Percentiles rank a stretch among this genome's conserved stretches.
Conservation (phyloP, 208 protist genomes). For the Acanthamoeba royreba region DNA sequence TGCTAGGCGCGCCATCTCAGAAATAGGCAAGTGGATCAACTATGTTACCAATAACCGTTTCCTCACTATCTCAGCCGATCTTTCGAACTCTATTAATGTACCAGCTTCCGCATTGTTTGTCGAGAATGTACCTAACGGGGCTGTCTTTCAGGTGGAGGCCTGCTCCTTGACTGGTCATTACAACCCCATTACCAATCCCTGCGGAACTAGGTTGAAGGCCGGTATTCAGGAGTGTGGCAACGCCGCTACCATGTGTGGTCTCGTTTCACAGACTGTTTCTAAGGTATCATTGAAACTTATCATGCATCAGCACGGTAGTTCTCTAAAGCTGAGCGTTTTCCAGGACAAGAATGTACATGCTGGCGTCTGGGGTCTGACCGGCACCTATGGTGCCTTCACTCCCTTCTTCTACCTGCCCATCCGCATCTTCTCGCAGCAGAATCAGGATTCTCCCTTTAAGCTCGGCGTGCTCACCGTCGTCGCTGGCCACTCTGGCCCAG, state of each 20-base stretch:
- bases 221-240: slow-evolving; percentile 44
- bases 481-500: slow-evolving; percentile 46
- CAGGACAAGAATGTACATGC: slow-evolving; percentile 6
- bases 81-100: slow-evolving; percentile 52
- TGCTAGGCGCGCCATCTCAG: slow-evolving; percentile 36
- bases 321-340: not conserved
- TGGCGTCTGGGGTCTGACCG: slow-evolving; percentile 23
- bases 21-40: slow-evolving; percentile 55
- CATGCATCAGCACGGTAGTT: too few species aligned
- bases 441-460: not conserved
- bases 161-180: slow-evolving; percentile 48
- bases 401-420: slow-evolving; percentile 46
- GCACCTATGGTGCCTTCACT: slow-evolving; percentile 53
- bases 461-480: slow-evolving; percentile 41
- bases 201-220: slow-evolving; percentile 34
- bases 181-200: slow-evolving; percentile 22
- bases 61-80: slow-evolving; percentile 40
- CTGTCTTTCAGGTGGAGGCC: not conserved
- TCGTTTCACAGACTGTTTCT: slow-evolving; percentile 36
- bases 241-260: slow-evolving; percentile 23
- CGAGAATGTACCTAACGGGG: not conserved
- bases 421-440: slow-evolving; percentile 52
- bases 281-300: not conserved
- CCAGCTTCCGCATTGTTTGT: not conserved
- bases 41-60: slow-evolving; percentile 43